Conservation (phyloP, 331 rosid species). For the Quercus tomentella region DNA sequence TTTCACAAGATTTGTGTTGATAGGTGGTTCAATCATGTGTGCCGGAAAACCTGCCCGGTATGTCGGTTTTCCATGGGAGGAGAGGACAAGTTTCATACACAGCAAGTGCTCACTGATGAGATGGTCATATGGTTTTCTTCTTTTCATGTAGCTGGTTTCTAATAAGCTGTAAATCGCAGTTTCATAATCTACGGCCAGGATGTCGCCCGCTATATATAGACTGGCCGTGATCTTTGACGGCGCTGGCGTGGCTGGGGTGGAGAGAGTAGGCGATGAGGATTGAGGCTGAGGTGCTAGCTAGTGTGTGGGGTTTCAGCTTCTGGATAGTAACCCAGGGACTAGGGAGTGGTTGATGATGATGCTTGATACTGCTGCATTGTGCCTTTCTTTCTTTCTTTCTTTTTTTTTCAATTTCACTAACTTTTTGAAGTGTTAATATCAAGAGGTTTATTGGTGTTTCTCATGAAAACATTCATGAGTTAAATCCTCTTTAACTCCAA, state of each 20-base stretch:
- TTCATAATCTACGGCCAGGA: slow-evolving; percentile 47
- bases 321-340: too few relatives aligned
- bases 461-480: too few relatives aligned
- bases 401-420: too few relatives aligned
- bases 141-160: slow-evolving; percentile 86
- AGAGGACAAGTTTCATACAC: slow-evolving; percentile 24
- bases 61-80: slow-evolving; percentile 75
- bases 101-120: slow-evolving; percentile 68
- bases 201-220: slow-evolving; percentile 66
- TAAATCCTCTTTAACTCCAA: too few relatives aligned
- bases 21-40: slow-evolving; percentile 61
- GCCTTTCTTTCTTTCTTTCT: too few relatives aligned
- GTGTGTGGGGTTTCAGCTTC: too few relatives aligned
- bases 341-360: too few relatives aligned
- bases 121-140: slow-evolving; percentile 93
- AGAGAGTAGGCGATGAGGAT: slow-evolving; percentile 48
- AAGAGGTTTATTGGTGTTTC: too few relatives aligned
- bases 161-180: not conserved
- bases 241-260: slow-evolving; percentile 59
- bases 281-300: too few relatives aligned
- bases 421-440: too few relatives aligned
- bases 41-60: slow-evolving; percentile 65
- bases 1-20: slow-evolving; percentile 74
- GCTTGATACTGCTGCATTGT: too few relatives aligned
- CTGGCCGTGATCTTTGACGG: slow-evolving; percentile 55